A percentile compares a stretch with the other conserved stretches of the same genome.
These are phyloP conservation scores for Globisporangium nodosum DNA, from an alignment of 352 stramenopile species.

Conservation along the genomic window DNA sequence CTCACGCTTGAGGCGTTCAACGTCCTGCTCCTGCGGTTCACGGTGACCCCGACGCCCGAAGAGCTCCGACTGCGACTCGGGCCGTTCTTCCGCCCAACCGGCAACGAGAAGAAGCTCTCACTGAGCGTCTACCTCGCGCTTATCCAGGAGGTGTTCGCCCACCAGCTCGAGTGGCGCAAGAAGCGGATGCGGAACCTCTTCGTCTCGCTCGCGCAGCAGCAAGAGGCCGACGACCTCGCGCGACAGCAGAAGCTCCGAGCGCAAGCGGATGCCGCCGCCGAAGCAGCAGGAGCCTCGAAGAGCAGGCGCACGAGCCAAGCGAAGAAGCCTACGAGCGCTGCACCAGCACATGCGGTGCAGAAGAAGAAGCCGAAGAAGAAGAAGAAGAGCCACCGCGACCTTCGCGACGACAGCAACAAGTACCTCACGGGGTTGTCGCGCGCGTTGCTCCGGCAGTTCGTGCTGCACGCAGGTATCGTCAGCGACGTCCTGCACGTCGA, in stretches of 20 bases:
- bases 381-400: slow-evolving; percentile 25
- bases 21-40: slow-evolving; percentile 33
- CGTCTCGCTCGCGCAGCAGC: slow-evolving; percentile 28
- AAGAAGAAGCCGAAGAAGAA: slow-evolving; percentile 17
- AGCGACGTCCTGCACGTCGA: slow-evolving; percentile 25
- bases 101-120: slow-evolving; percentile 50
- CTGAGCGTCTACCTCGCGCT: slow-evolving; percentile 44
- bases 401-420: slow-evolving; percentile 12
- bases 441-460: slow-evolving; percentile 25
- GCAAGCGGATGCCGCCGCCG: neutral
- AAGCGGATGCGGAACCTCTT: slow-evolving; percentile 39
- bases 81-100: slow-evolving; percentile 44
- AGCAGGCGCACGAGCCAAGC: slow-evolving; percentile 1
- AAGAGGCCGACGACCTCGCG: slow-evolving; percentile 15
- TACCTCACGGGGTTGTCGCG: slow-evolving; percentile 42
- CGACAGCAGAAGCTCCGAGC: slow-evolving; percentile 9
- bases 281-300: neutral
- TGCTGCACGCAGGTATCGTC: slow-evolving; percentile 33
- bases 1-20: slow-evolving; percentile 55
- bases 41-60: slow-evolving; percentile 16
- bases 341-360: slow-evolving; percentile 2
- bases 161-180: slow-evolving; percentile 42
- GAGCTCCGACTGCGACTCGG: slow-evolving; percentile 33
- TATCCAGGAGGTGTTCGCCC: slow-evolving; percentile 34
- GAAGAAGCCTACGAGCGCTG: neutral